Percentiles rank a stretch among this genome's conserved stretches.
Conservation (phyloP, 2,329 filamentous ascomycete genomes). For the Paradendryphiella salina region DNA sequence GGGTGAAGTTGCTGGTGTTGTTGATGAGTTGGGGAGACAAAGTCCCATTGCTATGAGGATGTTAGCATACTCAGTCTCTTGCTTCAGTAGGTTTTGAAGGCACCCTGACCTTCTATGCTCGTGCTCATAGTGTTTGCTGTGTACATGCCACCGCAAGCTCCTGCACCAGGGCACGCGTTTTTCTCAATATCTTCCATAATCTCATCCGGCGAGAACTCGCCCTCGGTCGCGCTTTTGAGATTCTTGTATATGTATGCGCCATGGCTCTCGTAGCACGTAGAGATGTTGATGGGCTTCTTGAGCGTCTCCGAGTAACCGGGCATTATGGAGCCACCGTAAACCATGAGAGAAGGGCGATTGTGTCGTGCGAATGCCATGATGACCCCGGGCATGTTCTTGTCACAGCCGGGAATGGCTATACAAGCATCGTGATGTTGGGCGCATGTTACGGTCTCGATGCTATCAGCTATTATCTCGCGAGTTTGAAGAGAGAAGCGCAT, state of each 20-base stretch:
- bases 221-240: conserved; percentile 69
- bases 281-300: conserved; percentile 81
- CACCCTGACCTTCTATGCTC: conserved; percentile 66
- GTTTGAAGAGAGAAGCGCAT: conserved; percentile 94
- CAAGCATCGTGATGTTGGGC: conserved; percentile 92
- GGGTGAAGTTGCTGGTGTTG: conserved; percentile 76
- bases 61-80: conserved; percentile 1
- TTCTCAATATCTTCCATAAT: conserved; percentile 82
- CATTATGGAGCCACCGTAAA: conserved; percentile 89
- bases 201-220: conserved; percentile 70
- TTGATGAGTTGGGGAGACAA: conserved; percentile 79
- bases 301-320: conserved; percentile 81
- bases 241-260: conserved; percentile 80
- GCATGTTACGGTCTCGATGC: conserved; percentile 89
- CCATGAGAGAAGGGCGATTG: conserved; percentile 91
- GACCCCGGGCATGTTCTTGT: conserved; percentile 97
- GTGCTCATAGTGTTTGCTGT: conserved; percentile 94
- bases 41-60: conserved; percentile 70
- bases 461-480: conserved; percentile 90
- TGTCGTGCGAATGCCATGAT: conserved; percentile 89
- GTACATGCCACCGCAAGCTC: conserved; percentile 91
- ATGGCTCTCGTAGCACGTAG: conserved; percentile 83
- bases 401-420: conserved; percentile 89
- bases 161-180: conserved; percentile 75
- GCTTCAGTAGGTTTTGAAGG: no score